A percentile compares a stretch with the other conserved stretches of the same genome.
Conservation (phyloP, 805 yeast species). For the Isabelozyma heimii region DNA sequence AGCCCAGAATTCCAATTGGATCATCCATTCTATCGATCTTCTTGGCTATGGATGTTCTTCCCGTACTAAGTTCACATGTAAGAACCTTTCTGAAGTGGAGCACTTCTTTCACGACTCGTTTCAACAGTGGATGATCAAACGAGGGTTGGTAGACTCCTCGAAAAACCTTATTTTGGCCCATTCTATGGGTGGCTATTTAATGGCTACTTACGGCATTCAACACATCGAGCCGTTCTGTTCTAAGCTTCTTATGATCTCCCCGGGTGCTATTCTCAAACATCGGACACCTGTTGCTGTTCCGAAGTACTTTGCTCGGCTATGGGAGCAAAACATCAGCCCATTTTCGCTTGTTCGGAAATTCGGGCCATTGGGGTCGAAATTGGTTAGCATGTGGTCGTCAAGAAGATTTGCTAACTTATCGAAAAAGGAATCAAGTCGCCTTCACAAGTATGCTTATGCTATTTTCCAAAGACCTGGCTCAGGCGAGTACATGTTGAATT, state of each 20-base stretch:
- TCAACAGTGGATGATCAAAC: conserved; percentile 55
- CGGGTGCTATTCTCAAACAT: conserved; percentile 76
- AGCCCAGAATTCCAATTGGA: conserved; percentile 47
- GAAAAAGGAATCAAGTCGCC: conserved; percentile 41
- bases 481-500: conserved; percentile 89
- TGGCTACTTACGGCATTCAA: conserved; percentile 62
- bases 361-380: conserved; percentile 79
- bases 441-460: conserved; percentile 79
- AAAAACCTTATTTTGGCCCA: conserved; percentile 72
- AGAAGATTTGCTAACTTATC: conserved; percentile 69
- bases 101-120: conserved; percentile 64
- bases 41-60: conserved; percentile 91
- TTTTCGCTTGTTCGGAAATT: conserved; percentile 73
- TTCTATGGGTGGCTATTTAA: conserved; percentile 88
- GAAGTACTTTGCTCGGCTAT: conserved; percentile 69
- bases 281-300: conserved; percentile 53
- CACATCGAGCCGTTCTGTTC: conserved; percentile 56
- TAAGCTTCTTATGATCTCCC: conserved; percentile 77
- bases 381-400: conserved; percentile 87
- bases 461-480: conserved; percentile 87
- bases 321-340: conserved; percentile 89
- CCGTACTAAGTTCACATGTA: conserved; percentile 55
- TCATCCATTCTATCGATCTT: conserved; percentile 81
- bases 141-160: conserved; percentile 35
- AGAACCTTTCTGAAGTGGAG: conserved; percentile 51